Conservation (phyloP, 2,329 filamentous ascomycete genomes). For the Didymella lethalis region DNA sequence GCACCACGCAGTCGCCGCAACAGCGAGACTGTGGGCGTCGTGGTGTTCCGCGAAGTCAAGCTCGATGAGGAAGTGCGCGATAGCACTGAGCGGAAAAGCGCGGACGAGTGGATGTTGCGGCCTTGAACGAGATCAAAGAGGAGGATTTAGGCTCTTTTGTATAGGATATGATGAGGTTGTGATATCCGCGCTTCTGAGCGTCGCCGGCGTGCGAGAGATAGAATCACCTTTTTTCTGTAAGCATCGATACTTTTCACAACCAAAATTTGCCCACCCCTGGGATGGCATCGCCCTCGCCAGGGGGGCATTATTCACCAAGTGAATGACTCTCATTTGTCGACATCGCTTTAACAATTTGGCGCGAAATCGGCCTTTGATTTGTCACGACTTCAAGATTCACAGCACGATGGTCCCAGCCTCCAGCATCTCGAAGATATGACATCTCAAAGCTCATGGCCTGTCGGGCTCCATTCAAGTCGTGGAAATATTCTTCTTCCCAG, state of each 20-base stretch:
- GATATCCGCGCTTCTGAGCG: background rate
- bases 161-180: background rate
- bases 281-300: too few relatives aligned
- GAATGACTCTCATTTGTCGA: too few relatives aligned
- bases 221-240: background rate
- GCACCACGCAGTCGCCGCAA: slow-evolving; percentile 1
- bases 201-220: background rate
- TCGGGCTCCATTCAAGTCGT: too few relatives aligned
- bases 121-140: background rate
- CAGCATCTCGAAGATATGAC: too few relatives aligned
- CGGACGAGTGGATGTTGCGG: slow-evolving; percentile 11
- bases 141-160: background rate
- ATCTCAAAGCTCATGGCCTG: too few relatives aligned
- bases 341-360: too few relatives aligned
- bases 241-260: background rate
- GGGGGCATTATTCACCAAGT: too few relatives aligned
- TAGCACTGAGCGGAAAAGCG: slow-evolving; percentile 19
- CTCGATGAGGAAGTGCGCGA: slow-evolving; percentile 22
- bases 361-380: too few relatives aligned
- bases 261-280: too few relatives aligned
- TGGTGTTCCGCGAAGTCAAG: slow-evolving; percentile 40
- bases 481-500: too few relatives aligned
- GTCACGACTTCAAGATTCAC: too few relatives aligned
- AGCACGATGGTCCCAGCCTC: too few relatives aligned
- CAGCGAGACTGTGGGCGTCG: slow-evolving; percentile 27